Percentiles rank a stretch among this genome's conserved stretches.
phyloP scores from a whole-genome alignment of 306 rosid species.

The Cicer judaicum region DNA sequence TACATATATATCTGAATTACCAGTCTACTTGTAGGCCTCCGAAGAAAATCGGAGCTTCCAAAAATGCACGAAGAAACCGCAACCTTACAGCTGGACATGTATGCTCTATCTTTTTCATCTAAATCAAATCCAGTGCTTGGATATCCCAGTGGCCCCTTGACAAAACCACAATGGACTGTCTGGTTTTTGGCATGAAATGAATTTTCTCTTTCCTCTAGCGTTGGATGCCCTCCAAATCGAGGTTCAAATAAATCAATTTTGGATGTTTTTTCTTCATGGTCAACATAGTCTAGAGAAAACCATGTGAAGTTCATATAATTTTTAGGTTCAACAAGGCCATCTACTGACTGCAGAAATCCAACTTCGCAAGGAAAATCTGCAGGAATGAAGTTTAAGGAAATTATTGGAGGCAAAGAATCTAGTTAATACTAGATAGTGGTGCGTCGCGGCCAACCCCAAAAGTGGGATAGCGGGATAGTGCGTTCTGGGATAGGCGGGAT shows the following conservation, averaged over 20 bases:
- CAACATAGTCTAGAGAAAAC: conserved; percentile 71
- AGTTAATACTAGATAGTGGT: conserved; percentile 3
- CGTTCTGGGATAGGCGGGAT: too few species aligned
- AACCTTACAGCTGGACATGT: conserved; percentile 75
- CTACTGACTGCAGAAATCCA: conserved; percentile 64
- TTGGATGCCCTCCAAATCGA: conserved; percentile 90
- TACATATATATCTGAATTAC: conserved; percentile 47
- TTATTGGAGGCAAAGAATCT: conserved; percentile 40
- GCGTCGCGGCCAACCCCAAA: too few species aligned
- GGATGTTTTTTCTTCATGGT: conserved; percentile 55
- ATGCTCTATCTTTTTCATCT: conserved; percentile 68
- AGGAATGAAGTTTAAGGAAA: conserved; percentile 34
- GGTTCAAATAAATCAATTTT: conserved; percentile 52
- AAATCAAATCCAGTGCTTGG: conserved; percentile 84
- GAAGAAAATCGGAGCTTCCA: conserved; percentile 90
- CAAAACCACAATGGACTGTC: conserved; percentile 85
- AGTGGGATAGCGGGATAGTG: too few species aligned
- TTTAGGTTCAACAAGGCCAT: conserved; percentile 66
- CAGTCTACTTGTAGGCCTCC: conserved; percentile 87
- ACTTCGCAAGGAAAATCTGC: conserved; percentile 88
- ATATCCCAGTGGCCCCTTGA: conserved; percentile 63
- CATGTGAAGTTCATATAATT: conserved; percentile 57
- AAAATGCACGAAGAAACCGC: conserved; percentile 95
- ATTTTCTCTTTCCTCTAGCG: conserved; percentile 74
- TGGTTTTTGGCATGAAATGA: conserved; percentile 76